Base-by-base conservation (phyloP, 2,329 filamentous ascomycete species). In the Xylaria sp. region DNA sequence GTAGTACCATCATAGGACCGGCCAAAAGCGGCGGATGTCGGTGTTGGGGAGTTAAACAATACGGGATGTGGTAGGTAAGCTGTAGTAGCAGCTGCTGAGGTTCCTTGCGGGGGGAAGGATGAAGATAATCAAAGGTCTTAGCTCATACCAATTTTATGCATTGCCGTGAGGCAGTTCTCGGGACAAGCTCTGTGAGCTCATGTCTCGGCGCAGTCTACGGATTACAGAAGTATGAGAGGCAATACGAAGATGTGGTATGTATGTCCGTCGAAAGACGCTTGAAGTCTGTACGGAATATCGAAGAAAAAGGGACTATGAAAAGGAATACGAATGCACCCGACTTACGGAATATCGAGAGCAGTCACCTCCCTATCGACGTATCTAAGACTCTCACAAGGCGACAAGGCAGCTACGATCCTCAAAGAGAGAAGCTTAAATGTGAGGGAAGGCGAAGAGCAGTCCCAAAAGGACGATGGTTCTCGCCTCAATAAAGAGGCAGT, bases 131-230 rank as follows among this genome's bases (percentile, higher is more conserved):
- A 51, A 57, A 44, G 18, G 23, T 37, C 55, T 52, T 52, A 35
- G 55, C 55, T 47, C 23, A 42, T 57, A 57, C 19, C 39, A 34
- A 49, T 34, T 30, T 35, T 8, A 57, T 57, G 55, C 55, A 48
- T 52, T 52, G 55, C 55, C 50, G 55, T 48, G 52, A 57, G 23
- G 35, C 55, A 48, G 55, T 47, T 37, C 23, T 30, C 10, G n/a
- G 19, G 13, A 30, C 19, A 35, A 16, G 23, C 49, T 51, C 19
- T 34, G 49, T 51, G 11, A 30, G 18, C 11, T 35, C 49, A 23
- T 51, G 49, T 51, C 49, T 51, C 49, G 49, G 47, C 5, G 49
- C 19, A 51, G 23, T 30, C 23, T 5, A 30, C n/a, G 10, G n/a
- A 18, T 46, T 34, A 47, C 13, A 37, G 46, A 54, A 46, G 18